Conservation (phyloP, 345 rosid species). For the Eutrema yunnanense region DNA sequence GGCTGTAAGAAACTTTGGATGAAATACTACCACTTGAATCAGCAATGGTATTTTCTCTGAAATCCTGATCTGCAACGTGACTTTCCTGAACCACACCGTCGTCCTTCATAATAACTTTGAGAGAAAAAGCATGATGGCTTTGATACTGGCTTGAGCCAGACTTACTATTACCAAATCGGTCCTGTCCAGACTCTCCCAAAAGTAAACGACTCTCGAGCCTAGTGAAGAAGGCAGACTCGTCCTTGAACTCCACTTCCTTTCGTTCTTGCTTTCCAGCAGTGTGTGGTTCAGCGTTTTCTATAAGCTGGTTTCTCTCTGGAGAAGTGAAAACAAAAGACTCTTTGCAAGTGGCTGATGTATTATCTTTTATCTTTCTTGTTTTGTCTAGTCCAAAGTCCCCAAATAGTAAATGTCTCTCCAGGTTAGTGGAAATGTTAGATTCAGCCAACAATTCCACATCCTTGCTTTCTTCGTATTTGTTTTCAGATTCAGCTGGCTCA, state of each 20-base stretch:
- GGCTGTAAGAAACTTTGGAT: background rate
- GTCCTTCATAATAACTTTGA: background rate
- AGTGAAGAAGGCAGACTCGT: constrained; percentile 10
- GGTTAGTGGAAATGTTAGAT: background rate
- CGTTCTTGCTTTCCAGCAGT: background rate
- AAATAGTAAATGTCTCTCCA: background rate
- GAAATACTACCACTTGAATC: background rate
- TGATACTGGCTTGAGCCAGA: background rate
- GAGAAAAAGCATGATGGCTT: constrained; percentile 6
- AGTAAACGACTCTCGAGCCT: background rate
- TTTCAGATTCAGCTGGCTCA: constrained; percentile 7
- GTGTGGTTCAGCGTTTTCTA: background rate
- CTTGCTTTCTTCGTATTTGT: background rate
- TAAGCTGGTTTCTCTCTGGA: background rate
- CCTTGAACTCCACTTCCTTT: background rate
- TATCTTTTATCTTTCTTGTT: background rate
- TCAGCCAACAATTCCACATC: constrained; percentile 1
- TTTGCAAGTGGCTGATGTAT: background rate
- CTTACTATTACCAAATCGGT: background rate
- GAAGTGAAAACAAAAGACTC: background rate
- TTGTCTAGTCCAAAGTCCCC: background rate
- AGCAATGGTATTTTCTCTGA: background rate
- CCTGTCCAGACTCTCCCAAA: constrained; percentile 8
- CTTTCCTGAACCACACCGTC: background rate
- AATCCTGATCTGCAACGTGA: background rate